Percentiles rank a stretch among this genome's conserved stretches.
Evolutionary conservation across 106 monocot species (phyloP).

Genomic region (Dioscorea zingiberensis): DNA sequence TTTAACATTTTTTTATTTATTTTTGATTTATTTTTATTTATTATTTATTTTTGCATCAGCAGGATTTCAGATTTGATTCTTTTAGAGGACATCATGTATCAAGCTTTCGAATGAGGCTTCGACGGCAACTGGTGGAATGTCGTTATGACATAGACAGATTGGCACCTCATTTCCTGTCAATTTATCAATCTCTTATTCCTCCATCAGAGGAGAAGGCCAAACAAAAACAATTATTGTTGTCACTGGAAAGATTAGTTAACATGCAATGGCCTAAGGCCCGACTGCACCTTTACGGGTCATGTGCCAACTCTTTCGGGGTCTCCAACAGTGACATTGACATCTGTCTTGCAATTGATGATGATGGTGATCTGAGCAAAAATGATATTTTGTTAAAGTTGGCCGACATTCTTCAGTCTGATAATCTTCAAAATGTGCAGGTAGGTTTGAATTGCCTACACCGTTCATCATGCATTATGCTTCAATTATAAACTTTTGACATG

Average conservation of each 20-base stretch:
- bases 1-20: neutral
- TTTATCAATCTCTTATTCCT: conserved; percentile 76
- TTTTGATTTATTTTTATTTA: neutral
- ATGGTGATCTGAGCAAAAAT: conserved; percentile 52
- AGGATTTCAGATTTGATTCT: conserved; percentile 75
- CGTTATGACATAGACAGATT: conserved; percentile 58
- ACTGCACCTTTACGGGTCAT: conserved; percentile 88
- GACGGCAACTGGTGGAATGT: conserved; percentile 43
- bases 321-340: conserved; percentile 96
- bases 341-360: conserved; percentile 76
- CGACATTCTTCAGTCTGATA: conserved; percentile 64
- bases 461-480: too few species aligned
- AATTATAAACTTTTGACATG: too few species aligned
- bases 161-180: conserved; percentile 48
- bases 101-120: conserved; percentile 62
- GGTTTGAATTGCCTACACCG: neutral
- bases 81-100: conserved; percentile 74
- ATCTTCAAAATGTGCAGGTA: conserved; percentile 93
- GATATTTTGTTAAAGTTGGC: conserved; percentile 86
- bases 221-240: conserved; percentile 57
- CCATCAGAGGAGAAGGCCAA: conserved; percentile 71
- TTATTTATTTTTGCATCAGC: neutral
- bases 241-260: conserved; percentile 48
- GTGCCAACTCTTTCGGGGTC: conserved; percentile 93
- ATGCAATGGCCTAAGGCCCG: conserved; percentile 84